These are phyloP conservation scores for Leccinum subgranulosum DNA, from an alignment of 768 basidiomycete species.

Conservation along the genomic window DNA sequence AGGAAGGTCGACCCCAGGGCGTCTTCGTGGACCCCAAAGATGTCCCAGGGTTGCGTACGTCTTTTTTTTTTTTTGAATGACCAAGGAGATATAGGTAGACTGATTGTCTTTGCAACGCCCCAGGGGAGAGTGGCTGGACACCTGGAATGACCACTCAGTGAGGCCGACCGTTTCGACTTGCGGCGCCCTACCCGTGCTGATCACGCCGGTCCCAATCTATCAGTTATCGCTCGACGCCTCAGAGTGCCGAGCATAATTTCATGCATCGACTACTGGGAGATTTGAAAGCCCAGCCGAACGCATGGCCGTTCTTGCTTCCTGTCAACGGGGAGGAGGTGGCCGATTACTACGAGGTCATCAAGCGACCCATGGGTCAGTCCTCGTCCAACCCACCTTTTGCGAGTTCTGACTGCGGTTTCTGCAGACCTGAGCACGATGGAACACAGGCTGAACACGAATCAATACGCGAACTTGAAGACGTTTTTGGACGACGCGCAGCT, in stretches of 20 bases:
- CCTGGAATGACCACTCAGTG: constrained; percentile 74
- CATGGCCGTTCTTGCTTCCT: constrained; percentile 87
- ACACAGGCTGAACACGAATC: constrained; percentile 83
- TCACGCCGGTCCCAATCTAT: not conserved
- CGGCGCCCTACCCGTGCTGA: not conserved
- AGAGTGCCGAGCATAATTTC: constrained; percentile 55
- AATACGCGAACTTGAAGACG: constrained; percentile 69
- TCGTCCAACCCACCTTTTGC: not conserved
- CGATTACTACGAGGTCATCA: constrained; percentile 90
- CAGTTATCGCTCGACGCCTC: constrained; percentile 41
- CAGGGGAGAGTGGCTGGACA: constrained; percentile 93
- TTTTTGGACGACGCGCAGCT: constrained; percentile 81
- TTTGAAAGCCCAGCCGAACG: constrained; percentile 68
- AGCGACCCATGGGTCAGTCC: constrained; percentile 85
- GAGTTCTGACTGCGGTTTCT: not conserved
- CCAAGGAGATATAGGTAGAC: not conserved
- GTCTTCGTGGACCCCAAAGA: constrained; percentile 65
- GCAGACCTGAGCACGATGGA: constrained; percentile 86
- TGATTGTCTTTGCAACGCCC: constrained; percentile 3
- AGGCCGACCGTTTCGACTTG: constrained; percentile 23
- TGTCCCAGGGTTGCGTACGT: constrained; percentile 84
- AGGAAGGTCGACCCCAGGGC: constrained; percentile 49
- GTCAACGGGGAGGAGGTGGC: constrained; percentile 76
- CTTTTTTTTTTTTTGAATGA: constrained; percentile 2
- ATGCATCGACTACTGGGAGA: constrained; percentile 81